Base-by-base conservation (phyloP, 1,139 yeast genomes). In the Hanseniaspora gamundiae region DNA sequence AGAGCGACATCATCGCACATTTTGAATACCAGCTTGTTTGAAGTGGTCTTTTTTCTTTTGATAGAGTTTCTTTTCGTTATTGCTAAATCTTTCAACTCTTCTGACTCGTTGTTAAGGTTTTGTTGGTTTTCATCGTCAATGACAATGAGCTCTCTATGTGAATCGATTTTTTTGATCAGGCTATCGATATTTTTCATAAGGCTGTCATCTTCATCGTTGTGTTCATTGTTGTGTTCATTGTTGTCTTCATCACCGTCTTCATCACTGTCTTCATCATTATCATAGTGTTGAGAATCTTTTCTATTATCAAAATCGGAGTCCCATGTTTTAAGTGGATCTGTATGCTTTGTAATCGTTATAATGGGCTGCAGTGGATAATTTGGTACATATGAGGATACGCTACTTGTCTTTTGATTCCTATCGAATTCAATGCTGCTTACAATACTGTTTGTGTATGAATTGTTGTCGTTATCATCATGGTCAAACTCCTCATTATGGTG, bases 1-100 rank as follows among this genome's bases (percentile, higher is more conserved):
- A 17, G 14, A 29, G 36, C 33, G 6, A 35, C 29, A 3, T 30
- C 42, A 7, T 39, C 42, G 21, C 33, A 39, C 14, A 39, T 9
- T 22, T 29, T 14, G 21, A 39, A 21, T 8, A 39, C 21, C 4
- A 16, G 4, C 14, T 28, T 21, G 13, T 20, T 30, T n/a, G 14
- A n/a, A 8, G 19, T 30, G 10, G 17, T 14, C 17, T 17, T 30
- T 30, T 30, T 30, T 28, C 3, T 8, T 30, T 30, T 30, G 5
- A n/a, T 14, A 16, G 17, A 7, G 17, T 30, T n/a, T 8, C 19
- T 24, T 24, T 24, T 24, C 14, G 35, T n/a, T 4, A 30, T n/a
- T 4, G 17, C 4, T 3, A n/a, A 9, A n/a, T n/a, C 16, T 28
- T 28, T n/a, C 6, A 13, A 5, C 7, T 28, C n/a, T 8, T 28